These are phyloP conservation scores for Dunaliella sp. DNA, from an alignment of 139 green algal genomes.

Conservation along the genomic window DNA sequence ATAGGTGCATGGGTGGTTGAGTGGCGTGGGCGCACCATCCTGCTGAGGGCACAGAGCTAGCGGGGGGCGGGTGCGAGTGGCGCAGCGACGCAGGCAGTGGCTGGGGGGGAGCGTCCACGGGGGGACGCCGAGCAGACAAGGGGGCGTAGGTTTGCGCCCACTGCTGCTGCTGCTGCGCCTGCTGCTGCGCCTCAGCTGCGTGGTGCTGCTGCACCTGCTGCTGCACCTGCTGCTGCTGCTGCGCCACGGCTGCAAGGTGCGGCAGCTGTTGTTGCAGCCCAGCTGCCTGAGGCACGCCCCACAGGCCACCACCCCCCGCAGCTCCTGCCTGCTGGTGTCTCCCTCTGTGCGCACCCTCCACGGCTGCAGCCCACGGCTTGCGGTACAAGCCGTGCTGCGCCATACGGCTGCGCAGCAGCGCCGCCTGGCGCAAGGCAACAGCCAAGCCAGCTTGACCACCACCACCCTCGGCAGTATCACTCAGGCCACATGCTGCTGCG, in stretches of 20 bases:
- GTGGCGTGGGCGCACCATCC: no score
- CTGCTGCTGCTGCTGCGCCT: background rate
- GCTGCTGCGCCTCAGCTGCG: no score
- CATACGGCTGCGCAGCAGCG: background rate
- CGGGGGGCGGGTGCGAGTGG: no score
- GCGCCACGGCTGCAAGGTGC: background rate
- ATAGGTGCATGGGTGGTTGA: no score
- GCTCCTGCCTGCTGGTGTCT: background rate
- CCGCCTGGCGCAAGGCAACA: background rate
- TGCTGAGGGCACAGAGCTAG: no score
- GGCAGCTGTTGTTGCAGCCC: background rate
- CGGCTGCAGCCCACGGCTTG: background rate
- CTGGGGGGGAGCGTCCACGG: no score
- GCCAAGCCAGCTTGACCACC: no score
- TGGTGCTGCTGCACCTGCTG: slow-evolving; percentile 3
- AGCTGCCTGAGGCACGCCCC: background rate
- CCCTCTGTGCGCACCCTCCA: no score
- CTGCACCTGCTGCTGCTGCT: background rate
- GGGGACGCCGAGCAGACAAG: background rate
- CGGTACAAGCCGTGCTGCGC: background rate
- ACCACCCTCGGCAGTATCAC: no score
- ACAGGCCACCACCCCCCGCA: background rate
- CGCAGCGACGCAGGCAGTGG: no score
- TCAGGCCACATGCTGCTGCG: no score
- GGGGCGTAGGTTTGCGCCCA: background rate